Evolutionary conservation across 139 green algal genomes (phyloP).

Genomic region (Yamagishiella unicocca): DNA sequence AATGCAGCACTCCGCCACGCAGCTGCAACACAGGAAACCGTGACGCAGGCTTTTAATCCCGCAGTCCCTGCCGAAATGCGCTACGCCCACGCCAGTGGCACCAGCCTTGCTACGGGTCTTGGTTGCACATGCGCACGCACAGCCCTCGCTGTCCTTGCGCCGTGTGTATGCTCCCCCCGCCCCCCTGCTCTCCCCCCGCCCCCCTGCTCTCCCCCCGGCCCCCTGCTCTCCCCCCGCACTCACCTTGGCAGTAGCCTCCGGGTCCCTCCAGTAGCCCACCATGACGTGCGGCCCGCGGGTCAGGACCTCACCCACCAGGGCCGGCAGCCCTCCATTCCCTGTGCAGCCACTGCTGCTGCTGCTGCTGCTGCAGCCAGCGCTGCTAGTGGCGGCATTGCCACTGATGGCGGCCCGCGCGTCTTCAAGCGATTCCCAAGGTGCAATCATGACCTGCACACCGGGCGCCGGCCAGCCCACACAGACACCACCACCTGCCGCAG

Average conservation of each 20-base stretch:
- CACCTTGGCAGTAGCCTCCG: constrained; percentile 62
- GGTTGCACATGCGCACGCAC: too few relatives aligned
- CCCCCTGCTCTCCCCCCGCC: not conserved
- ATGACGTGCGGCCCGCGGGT: constrained; percentile 84
- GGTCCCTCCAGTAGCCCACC: constrained; percentile 80
- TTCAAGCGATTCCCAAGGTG: too few relatives aligned
- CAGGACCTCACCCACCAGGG: constrained; percentile 72
- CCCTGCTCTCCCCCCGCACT: not conserved
- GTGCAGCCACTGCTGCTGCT: not conserved
- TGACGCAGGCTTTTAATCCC: too few relatives aligned
- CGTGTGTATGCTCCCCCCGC: not conserved
- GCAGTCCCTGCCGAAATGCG: too few relatives aligned
- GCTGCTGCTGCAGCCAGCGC: not conserved
- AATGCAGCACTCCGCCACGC: too few relatives aligned
- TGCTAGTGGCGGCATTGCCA: not conserved
- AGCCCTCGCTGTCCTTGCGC: too few relatives aligned
- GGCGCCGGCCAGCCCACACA: constrained; percentile 53
- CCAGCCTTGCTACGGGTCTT: too few relatives aligned
- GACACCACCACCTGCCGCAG: not conserved
- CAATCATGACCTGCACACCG: constrained; percentile 38
- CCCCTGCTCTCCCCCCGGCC: not conserved
- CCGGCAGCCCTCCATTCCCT: not conserved
- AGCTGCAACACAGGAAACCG: too few relatives aligned
- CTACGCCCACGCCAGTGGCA: too few relatives aligned
- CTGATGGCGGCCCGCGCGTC: not conserved